A percentile compares a stretch with the other conserved stretches of the same genome.
Evolutionary conservation across 345 rosid genomes (phyloP).

Genomic region (Rubroshorea leprosula): DNA sequence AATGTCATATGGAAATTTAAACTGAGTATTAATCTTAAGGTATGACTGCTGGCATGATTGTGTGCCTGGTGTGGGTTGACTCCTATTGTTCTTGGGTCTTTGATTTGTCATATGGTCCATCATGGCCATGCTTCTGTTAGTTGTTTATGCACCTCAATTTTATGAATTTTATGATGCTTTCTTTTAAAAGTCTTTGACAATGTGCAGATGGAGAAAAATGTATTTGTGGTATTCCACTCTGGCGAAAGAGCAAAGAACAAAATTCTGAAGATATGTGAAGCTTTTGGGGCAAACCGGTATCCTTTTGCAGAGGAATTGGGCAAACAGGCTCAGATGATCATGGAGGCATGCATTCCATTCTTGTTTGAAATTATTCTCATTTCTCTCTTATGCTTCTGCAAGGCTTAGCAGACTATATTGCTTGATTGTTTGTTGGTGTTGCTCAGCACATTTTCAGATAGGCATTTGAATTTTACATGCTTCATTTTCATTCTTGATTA

Average conservation of each 20-base stretch:
- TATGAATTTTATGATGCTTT: background rate
- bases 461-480: background rate
- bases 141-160: background rate
- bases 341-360: slow-evolving; percentile 42
- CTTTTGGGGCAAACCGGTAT: slow-evolving; percentile 96
- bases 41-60: too few relatives aligned
- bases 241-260: slow-evolving; percentile 90
- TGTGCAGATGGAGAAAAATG: slow-evolving; percentile 84
- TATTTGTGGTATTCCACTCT: slow-evolving; percentile 74
- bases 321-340: slow-evolving; percentile 61
- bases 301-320: slow-evolving; percentile 75
- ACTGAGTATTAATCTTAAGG: too few relatives aligned
- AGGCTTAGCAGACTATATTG: slow-evolving; percentile 2
- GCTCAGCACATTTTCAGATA: background rate
- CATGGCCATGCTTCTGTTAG: background rate
- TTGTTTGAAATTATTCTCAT: background rate
- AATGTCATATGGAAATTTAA: too few relatives aligned
- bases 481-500: background rate
- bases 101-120: background rate
- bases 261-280: slow-evolving; percentile 91
- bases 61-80: too few relatives aligned
- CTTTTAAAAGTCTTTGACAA: background rate
- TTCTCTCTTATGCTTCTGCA: background rate
- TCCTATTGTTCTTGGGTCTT: too few relatives aligned
- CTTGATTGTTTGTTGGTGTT: slow-evolving; percentile 6